These are phyloP conservation scores for Colletotrichum tofieldiae DNA, from an alignment of 2,329 filamentous ascomycete genomes.

Conservation along the genomic window DNA sequence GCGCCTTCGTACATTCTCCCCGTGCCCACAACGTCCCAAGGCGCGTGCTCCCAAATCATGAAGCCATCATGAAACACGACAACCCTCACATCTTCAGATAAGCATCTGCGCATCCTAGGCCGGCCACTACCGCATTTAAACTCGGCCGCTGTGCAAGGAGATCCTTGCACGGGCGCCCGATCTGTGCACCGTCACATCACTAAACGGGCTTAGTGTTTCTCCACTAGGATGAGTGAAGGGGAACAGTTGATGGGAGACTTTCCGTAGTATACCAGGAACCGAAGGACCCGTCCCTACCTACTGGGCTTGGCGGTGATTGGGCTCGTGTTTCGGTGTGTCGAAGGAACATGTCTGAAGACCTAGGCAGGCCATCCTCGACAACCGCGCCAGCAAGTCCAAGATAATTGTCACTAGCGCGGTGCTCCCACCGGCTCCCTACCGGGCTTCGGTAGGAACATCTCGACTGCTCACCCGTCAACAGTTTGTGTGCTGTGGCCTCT, in stretches of 20 bases:
- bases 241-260: not conserved
- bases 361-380: constrained; percentile 9
- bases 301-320: constrained; percentile 29
- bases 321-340: constrained; percentile 31
- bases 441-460: constrained; percentile 2
- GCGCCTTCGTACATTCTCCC: not conserved
- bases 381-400: not conserved
- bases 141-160: constrained; percentile 28
- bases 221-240: not conserved
- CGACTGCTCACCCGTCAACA: not conserved
- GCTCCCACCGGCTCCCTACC: constrained; percentile 14
- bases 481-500: constrained; percentile 2
- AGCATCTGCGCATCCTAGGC: constrained; percentile 36
- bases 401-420: not conserved
- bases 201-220: constrained; percentile 1
- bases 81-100: constrained; percentile 42
- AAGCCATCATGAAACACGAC: constrained; percentile 44
- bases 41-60: constrained; percentile 38
- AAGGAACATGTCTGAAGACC: constrained; percentile 14
- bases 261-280: too few relatives aligned
- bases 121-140: constrained; percentile 34
- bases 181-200: constrained; percentile 10
- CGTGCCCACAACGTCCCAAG: constrained; percentile 17
- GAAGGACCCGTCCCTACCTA: too few relatives aligned
- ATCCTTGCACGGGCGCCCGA: constrained; percentile 9